phyloP scores from a whole-genome alignment of 257 asterid genomes.

The Paraleonurus japonicus region DNA sequence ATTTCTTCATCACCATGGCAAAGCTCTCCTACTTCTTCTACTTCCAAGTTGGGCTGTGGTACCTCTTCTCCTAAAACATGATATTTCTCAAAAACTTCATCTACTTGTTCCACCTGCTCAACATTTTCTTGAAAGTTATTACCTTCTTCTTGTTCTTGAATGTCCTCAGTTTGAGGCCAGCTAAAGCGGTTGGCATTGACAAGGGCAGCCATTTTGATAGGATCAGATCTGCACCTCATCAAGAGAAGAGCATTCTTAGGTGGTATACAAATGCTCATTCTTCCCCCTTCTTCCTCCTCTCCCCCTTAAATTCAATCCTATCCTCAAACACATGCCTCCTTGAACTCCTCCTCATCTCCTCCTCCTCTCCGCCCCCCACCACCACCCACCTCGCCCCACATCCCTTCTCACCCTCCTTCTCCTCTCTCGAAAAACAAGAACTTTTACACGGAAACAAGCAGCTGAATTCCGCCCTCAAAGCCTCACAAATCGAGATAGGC shows the following conservation, averaged over 20 bases:
- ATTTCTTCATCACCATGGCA: background rate
- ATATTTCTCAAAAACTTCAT: constrained; percentile 23
- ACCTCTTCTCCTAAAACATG: constrained; percentile 28
- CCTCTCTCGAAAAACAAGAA: constrained; percentile 62
- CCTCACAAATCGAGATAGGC: constrained; percentile 87
- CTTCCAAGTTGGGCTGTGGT: constrained; percentile 6
- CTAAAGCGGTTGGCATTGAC: constrained; percentile 39
- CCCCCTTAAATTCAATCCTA: constrained; percentile 49
- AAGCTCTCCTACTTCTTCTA: constrained; percentile 24
- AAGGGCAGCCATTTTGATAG: constrained; percentile 81
- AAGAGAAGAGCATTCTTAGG: constrained; percentile 90
- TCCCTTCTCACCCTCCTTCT: constrained; percentile 39
- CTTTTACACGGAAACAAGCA: constrained; percentile 78
- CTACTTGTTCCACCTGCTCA: constrained; percentile 15
- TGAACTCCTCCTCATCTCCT: constrained; percentile 48
- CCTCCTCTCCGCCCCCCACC: constrained; percentile 73
- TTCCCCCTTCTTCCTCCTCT: constrained; percentile 45
- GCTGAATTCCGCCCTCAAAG: constrained; percentile 72
- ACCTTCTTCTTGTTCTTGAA: constrained; percentile 17
- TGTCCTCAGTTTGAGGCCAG: constrained; percentile 37
- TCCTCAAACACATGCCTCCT: constrained; percentile 91
- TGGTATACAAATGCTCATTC: constrained; percentile 82
- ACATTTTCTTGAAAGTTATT: constrained; percentile 12
- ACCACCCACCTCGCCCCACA: constrained; percentile 90
- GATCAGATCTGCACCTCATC: constrained; percentile 99